phyloP scores from a whole-genome alignment of 176 grass and related monocot species.

The Aegilops tauschii region DNA sequence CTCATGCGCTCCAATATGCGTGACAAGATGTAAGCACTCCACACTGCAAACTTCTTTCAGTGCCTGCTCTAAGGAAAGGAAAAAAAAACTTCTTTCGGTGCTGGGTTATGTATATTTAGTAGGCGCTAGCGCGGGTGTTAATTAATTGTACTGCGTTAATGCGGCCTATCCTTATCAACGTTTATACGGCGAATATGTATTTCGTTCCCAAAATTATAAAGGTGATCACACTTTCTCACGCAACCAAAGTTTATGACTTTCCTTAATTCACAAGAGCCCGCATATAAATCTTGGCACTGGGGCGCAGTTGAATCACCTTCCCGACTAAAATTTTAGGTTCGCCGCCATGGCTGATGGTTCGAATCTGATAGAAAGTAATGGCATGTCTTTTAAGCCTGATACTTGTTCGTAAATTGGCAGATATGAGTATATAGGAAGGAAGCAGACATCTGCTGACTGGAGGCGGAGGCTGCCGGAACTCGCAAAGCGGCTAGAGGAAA shows the following conservation, averaged over 20 bases:
- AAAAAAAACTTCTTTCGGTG: background rate
- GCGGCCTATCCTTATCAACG: background rate
- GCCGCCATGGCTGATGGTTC: background rate
- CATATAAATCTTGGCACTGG: background rate
- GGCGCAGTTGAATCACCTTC: background rate
- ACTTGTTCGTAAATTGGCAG: constrained; percentile 22
- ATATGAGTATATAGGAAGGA: constrained; percentile 39
- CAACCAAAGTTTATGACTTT: background rate
- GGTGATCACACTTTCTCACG: background rate
- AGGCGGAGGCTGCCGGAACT: constrained; percentile 42
- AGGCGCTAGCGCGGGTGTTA: constrained; percentile 5
- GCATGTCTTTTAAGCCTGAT: constrained; percentile 13
- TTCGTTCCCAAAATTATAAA: constrained; percentile 7
- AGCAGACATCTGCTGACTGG: constrained; percentile 35
- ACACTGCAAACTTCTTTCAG: constrained; percentile 10
- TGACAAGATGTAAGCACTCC: constrained; percentile 54
- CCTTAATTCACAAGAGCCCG: background rate
- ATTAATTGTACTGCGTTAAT: constrained; percentile 28
- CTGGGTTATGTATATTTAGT: background rate
- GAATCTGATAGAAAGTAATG: background rate
- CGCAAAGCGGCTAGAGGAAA: constrained; percentile 44
- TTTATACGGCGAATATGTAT: constrained; percentile 2
- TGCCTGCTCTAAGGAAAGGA: background rate
- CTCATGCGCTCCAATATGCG: constrained; percentile 38
- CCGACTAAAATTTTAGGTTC: background rate